phyloP scores from a whole-genome alignment of 2,329 filamentous ascomycete genomes.

The Aureobasidium leucospermi region DNA sequence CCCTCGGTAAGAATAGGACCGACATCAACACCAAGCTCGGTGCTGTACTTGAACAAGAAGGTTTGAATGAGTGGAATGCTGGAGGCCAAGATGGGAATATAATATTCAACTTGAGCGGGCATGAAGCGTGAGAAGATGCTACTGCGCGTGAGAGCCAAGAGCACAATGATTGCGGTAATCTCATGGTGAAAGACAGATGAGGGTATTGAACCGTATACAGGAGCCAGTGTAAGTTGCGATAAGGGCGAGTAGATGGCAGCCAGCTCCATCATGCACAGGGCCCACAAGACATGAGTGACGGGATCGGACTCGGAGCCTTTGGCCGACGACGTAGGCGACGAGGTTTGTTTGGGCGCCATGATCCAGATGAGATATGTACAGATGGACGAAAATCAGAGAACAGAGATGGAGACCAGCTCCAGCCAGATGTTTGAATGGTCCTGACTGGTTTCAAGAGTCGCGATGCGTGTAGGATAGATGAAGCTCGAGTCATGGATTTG shows the following conservation, averaged over 20 bases:
- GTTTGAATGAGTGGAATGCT: constrained; percentile 69
- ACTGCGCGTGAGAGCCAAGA: not conserved
- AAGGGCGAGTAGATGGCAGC: constrained; percentile 60
- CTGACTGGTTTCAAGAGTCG: constrained; percentile 1
- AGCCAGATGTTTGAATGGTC: not conserved
- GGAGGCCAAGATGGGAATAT: constrained; percentile 66
- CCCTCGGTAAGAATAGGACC: constrained; percentile 71
- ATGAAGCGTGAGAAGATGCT: not conserved
- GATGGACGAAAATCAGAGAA: not conserved
- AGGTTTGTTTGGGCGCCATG: not conserved
- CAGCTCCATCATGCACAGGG: constrained; percentile 36
- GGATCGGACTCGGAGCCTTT: not conserved
- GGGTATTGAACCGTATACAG: constrained; percentile 82
- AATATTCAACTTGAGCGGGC: constrained; percentile 30
- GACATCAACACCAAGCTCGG: constrained; percentile 55
- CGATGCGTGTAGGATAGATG: not conserved
- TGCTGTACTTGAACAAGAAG: constrained; percentile 61
- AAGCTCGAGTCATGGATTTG: constrained; percentile 8
- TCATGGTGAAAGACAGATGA: constrained; percentile 65
- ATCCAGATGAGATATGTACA: not conserved
- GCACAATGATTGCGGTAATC: constrained; percentile 26
- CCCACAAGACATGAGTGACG: constrained; percentile 27
- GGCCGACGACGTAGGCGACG: not conserved
- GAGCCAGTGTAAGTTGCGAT: constrained; percentile 70
- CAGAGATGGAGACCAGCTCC: not conserved